These are phyloP conservation scores for Candida rishiriensis DNA, from an alignment of 805 yeast species.

Conservation along the genomic window DNA sequence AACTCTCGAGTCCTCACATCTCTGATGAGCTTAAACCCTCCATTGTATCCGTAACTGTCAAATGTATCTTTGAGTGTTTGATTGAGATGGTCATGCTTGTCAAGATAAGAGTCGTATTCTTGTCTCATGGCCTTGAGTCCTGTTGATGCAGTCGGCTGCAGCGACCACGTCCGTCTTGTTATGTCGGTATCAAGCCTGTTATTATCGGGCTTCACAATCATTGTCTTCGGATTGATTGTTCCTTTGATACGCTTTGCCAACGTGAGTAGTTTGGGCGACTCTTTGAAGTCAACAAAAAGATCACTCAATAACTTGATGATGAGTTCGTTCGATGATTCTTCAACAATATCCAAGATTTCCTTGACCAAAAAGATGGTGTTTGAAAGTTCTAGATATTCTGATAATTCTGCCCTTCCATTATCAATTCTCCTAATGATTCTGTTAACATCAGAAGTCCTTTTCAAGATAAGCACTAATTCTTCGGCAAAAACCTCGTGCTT, in stretches of 20 bases:
- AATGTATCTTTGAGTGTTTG: slow-evolving; percentile 9
- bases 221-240: slow-evolving; percentile 20
- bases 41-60: slow-evolving; percentile 21
- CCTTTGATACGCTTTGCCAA: slow-evolving; percentile 27
- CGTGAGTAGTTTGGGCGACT: slow-evolving; percentile 9
- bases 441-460: slow-evolving; percentile 50
- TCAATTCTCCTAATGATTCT: slow-evolving; percentile 56
- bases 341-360: slow-evolving; percentile 25
- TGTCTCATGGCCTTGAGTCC: slow-evolving; percentile 14
- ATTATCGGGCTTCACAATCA: slow-evolving; percentile 11
- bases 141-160: slow-evolving; percentile 19
- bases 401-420: slow-evolving; percentile 30
- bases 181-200: slow-evolving; percentile 22
- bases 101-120: slow-evolving; percentile 16
- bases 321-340: slow-evolving; percentile 2
- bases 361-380: slow-evolving; percentile 22
- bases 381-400: slow-evolving; percentile 28
- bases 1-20: slow-evolving; percentile 26
- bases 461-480: slow-evolving; percentile 33
- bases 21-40: slow-evolving; percentile 18
- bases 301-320: slow-evolving; percentile 13
- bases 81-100: slow-evolving; percentile 2
- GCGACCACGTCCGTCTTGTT: slow-evolving; percentile 22
- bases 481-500: slow-evolving; percentile 27
- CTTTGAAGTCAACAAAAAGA: slow-evolving; percentile 16